These are phyloP conservation scores for Stromatinia cepivora DNA, from an alignment of 2,329 filamentous ascomycete genomes.

Conservation along the genomic window DNA sequence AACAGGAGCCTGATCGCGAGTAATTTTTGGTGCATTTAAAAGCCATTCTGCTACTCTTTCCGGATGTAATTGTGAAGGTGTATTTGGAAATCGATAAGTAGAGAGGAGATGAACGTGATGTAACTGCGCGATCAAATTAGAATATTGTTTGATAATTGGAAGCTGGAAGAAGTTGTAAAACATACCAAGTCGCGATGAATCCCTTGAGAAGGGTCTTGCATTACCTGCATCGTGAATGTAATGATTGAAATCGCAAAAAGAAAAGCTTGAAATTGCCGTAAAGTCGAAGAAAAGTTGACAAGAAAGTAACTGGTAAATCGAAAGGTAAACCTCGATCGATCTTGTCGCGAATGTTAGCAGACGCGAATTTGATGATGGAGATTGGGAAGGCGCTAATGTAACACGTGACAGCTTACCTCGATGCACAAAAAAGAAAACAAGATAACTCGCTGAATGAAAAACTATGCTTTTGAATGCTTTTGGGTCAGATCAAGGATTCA, in stretches of 20 bases:
- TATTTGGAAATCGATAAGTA: constrained; percentile 74
- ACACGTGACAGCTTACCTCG: constrained; percentile 2
- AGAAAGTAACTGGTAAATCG: neutral
- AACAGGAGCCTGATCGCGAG: constrained; percentile 81
- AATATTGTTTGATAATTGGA: constrained; percentile 14
- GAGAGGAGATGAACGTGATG: constrained; percentile 85
- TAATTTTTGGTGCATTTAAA: constrained; percentile 78
- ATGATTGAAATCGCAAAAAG: constrained; percentile 10
- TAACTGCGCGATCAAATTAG: constrained; percentile 33
- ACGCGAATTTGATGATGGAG: constrained; percentile 15
- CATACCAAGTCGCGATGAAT: constrained; percentile 48
- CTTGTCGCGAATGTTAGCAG: constrained; percentile 11
- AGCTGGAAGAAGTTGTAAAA: constrained; percentile 25
- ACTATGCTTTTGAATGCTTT: neutral
- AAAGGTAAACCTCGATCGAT: constrained; percentile 2
- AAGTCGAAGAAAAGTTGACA: neutral
- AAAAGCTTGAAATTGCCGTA: neutral
- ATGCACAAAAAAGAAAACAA: neutral
- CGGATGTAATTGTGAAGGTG: constrained; percentile 64
- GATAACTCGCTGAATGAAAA: neutral
- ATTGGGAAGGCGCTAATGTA: neutral
- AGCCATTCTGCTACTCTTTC: constrained; percentile 82
- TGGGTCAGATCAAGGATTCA: neutral
- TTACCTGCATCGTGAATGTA: constrained; percentile 31
- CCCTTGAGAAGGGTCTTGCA: constrained; percentile 48